Percentiles rank a stretch among this genome's conserved stretches.
These are phyloP conservation scores for Thermoascus crustaceus DNA, from an alignment of 2,329 filamentous ascomycete genomes.

Conservation along the genomic window DNA sequence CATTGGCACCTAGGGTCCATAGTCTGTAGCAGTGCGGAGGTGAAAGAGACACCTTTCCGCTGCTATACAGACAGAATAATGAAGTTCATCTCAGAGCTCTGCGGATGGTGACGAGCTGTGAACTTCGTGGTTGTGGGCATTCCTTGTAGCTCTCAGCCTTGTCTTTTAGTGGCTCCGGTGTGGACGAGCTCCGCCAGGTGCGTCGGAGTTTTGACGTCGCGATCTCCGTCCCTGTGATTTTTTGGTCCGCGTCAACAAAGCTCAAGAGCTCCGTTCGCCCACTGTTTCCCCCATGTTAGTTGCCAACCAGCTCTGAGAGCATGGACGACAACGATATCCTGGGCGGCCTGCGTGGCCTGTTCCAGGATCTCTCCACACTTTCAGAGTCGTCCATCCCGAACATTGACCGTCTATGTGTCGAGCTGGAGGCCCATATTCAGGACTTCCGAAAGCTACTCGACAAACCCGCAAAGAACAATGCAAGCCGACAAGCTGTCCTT, in stretches of 20 bases:
- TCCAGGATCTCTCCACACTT: constrained; percentile 73
- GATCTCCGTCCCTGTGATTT: constrained; percentile 26
- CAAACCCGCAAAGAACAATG: constrained; percentile 64
- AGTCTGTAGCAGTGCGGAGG: background rate
- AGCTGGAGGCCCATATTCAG: constrained; percentile 58
- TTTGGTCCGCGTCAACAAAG: constrained; percentile 22
- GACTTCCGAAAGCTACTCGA: constrained; percentile 66
- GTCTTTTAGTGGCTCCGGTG: background rate
- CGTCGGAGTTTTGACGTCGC: constrained; percentile 28
- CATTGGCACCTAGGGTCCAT: background rate
- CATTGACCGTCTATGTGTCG: constrained; percentile 58
- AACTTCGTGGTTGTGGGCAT: no score
- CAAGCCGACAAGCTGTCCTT: constrained; percentile 63
- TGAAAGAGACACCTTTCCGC: background rate
- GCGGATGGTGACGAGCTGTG: background rate
- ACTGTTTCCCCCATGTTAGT: constrained; percentile 9
- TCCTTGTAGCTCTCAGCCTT: background rate
- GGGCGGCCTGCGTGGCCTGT: constrained; percentile 71
- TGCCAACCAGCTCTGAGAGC: constrained; percentile 12
- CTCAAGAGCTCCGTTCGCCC: constrained; percentile 18
- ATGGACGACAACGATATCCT: constrained; percentile 71
- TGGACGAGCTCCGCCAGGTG: constrained; percentile 10
- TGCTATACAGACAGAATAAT: constrained; percentile 1
- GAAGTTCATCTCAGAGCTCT: background rate
- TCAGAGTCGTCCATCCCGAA: constrained; percentile 62